Evolutionary conservation across 495 filamentous ascomycete species (phyloP), one percentile per base, ranked within the genome.

Genomic region (Annulohypoxylon bovei): DNA sequence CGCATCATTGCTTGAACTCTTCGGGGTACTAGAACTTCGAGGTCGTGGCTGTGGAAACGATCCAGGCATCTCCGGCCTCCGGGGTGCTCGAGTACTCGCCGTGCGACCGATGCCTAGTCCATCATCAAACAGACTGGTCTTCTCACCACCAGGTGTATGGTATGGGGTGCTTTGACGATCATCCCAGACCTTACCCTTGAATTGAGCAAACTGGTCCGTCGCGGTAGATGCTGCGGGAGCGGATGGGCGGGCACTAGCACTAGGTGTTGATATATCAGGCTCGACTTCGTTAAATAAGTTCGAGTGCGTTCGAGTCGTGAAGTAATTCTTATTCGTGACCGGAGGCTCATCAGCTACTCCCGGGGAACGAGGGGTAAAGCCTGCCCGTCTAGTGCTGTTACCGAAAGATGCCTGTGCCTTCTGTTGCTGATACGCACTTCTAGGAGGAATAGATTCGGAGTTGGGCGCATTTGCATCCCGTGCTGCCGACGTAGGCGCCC

Each of bases 141-240:
- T 91, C 74, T 95, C 93, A 14, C 92, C 92, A 54, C 88, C 86
- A 28, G 86, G 78, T 2, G 84, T 86, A 35, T 88, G 84, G 74
- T 97, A 95, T 0, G 89, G 88, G 6, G 89, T 91, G 60, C 92
- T 88, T 23, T 85, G 78, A 8, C 92, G 85, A 18, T 76, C 79
- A 60, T 87, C 85, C 70, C 77, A 65, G 46, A 77, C 77, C 8
- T 75, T 70, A n/a, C 84, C 80, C 47, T 74, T 75, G 46, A 83
- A 84, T 53, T 83, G 78, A 35, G 77, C 79, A 44, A 85, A 63
- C 1, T 85, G 84, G 67, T 87, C 83, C 30, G 72, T 42, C 18
- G 65, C 52, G 8, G 30, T 60, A 9, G 79, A 72, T 7, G 49
- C 16, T 7, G 68, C 54, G 23, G 57, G 4, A 62, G 53, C 7